Base-by-base conservation (phyloP, 2,329 filamentous ascomycete species). In the Cladobotryum mycophilum region DNA sequence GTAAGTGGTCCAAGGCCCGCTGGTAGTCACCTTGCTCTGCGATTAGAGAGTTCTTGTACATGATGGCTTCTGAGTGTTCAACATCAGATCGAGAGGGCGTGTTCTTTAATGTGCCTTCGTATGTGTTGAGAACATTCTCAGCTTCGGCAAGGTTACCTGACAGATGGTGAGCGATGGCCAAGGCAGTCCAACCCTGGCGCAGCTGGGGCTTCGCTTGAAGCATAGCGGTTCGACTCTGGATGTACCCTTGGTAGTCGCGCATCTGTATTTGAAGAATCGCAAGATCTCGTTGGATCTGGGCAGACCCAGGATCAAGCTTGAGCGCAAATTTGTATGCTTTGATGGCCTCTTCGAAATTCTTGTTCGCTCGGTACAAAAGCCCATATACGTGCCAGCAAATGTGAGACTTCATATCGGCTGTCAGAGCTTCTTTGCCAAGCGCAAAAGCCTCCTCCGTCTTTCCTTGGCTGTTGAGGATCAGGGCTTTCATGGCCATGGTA, bases 331-430 rank as follows among this genome's bases (percentile, higher is more conserved):
- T 95, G 77, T 99, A 99, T 52, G 93, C 95, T 77, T 97, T 97
- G 74, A 96, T 96, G 9, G 95, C 92, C 73, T 97, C 93, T 69
- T 97, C 93, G 62, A 95, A 97, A 72, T 99, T 97, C 79, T 97
- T 97, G 65, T 88, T 86, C 45, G 89, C 86, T 47, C 92, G 85
- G 72, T 95, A 97, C 46, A 99, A 79, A 59, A 99, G 73, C 33
- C 95, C 93, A 68, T 97, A 99, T 54, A 99, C 93, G 70, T 99
- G 95, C 93, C 93, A 99, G 77, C 91, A 97, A 63, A 99, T 91
- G 71, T 97, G 92, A 63, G 91, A 96, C 75, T 95, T 96, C 91
- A 99, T 97, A 68, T 97, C 91, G 63, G 91, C 89, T 59, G 86
- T 90, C 61, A 99, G 78, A 34, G 95, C 93, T 58, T 90, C 81